A percentile compares a stretch with the other conserved stretches of the same genome.
These are phyloP conservation scores for Inonotus obliquus DNA, from an alignment of 1,284 basidiomycete genomes.

Conservation along the genomic window DNA sequence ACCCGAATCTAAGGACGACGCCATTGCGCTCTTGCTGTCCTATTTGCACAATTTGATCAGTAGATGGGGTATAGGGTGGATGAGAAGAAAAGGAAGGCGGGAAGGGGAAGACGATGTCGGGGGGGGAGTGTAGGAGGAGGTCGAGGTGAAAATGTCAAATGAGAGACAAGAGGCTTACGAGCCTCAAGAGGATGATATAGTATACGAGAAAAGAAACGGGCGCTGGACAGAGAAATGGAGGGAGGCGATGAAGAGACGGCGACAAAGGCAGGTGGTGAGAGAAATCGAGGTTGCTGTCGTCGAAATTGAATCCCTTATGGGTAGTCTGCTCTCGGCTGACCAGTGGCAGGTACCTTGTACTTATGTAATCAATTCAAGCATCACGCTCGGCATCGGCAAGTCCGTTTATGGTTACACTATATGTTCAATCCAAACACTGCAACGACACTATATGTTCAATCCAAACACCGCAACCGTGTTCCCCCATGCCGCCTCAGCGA, in stretches of 20 bases:
- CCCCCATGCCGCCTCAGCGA: conserved; percentile 58
- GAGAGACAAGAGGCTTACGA: conserved; percentile 9
- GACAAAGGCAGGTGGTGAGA: neutral
- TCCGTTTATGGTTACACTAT: neutral
- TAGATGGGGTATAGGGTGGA: neutral
- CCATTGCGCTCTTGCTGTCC: conserved; percentile 9
- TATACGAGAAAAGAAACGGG: neutral
- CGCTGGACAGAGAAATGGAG: neutral
- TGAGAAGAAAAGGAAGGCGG: neutral
- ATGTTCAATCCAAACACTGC: conserved; percentile 51
- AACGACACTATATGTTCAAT: conserved; percentile 35
- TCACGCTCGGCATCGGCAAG: too few relatives aligned
- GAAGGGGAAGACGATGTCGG: neutral
- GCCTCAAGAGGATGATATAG: conserved; percentile 5
- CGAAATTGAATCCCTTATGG: too few relatives aligned
- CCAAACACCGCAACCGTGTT: conserved; percentile 67
- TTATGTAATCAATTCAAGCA: too few relatives aligned
- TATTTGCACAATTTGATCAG: neutral
- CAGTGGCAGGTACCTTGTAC: neutral
- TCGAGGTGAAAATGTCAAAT: neutral
- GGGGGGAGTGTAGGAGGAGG: neutral
- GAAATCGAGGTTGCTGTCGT: too few relatives aligned
- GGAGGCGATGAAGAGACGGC: neutral
- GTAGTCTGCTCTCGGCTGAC: neutral
- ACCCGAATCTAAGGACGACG: conserved; percentile 19